Conservation (phyloP, 768 basidiomycete species). For the Tubosaeta brunneosetosa region DNA sequence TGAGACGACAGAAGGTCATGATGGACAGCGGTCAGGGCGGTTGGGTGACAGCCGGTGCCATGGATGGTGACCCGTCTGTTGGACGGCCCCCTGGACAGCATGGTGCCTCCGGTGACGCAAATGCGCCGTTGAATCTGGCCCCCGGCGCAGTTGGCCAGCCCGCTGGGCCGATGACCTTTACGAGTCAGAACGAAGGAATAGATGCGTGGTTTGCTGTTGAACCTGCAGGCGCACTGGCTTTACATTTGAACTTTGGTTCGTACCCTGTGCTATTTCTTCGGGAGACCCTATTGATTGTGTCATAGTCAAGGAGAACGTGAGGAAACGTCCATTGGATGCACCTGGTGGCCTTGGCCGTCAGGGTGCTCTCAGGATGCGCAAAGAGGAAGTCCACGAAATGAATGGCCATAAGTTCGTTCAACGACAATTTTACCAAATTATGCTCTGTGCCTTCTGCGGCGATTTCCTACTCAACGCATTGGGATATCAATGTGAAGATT, state of each 20-base stretch:
- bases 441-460: slow-evolving; percentile 96
- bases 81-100: slow-evolving; percentile 46
- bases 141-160: slow-evolving; percentile 28
- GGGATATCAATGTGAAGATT: slow-evolving; percentile 99
- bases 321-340: slow-evolving; percentile 91
- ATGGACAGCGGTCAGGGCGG: slow-evolving; percentile 82
- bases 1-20: slow-evolving; percentile 87
- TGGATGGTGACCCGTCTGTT: slow-evolving; percentile 59
- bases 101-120: slow-evolving; percentile 44
- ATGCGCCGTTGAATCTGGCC: slow-evolving; percentile 37
- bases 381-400: slow-evolving; percentile 98
- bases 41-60: slow-evolving; percentile 94
- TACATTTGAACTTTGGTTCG: slow-evolving; percentile 91
- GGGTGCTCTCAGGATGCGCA: slow-evolving; percentile 95
- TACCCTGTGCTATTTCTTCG: slow-evolving; percentile 9
- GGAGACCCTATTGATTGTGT: slow-evolving; percentile 2
- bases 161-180: slow-evolving; percentile 23
- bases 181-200: slow-evolving; percentile 62
- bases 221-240: slow-evolving; percentile 87
- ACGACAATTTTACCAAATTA: slow-evolving; percentile 96
- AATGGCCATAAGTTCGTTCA: slow-evolving; percentile 98
- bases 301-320: slow-evolving; percentile 94
- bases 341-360: slow-evolving; percentile 93
- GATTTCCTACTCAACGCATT: slow-evolving; percentile 96
- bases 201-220: slow-evolving; percentile 98